Base-by-base conservation (phyloP, 2,329 filamentous ascomycete genomes). In the Pezicula radicicola region DNA sequence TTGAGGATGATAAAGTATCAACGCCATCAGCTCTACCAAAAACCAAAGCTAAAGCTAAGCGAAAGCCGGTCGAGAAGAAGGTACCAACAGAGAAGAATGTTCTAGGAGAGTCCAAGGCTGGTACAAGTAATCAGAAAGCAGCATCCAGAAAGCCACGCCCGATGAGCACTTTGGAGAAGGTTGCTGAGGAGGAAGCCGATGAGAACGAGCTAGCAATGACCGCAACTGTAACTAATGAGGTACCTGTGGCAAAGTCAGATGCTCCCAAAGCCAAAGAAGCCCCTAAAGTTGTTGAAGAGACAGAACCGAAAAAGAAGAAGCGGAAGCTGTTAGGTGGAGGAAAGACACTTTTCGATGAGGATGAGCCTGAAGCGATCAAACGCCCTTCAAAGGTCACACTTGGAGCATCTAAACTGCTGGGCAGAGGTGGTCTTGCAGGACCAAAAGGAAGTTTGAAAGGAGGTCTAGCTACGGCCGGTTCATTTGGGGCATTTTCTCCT, bases 261-360 rank as follows among this genome's bases (percentile, higher is more conserved):
- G 21, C 9, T 18, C 53, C 15, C 40, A 33, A 44, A 43, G 40
- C 50, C 3, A 63, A 62, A 42, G n/a, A 51, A 12, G 50, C 57
- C 44, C 12, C 43, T 9, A 60, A 58, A 5, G 52, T 46, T 3
- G 41, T 51, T 5, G 61, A 63, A 37, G 55, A 75, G 64, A 56
- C 63, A 58, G 59, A 72, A 64, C 66, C 70, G 61, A 66, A 66
- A 63, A 85, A 82, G 66, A 90, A 87, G 76, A 91, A 87, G 74
- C 82, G 87, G 56, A 92, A 90, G 69, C 71, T 90, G 5, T 75
- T 89, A 1, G 83, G 85, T 4, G 73, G 71, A 19, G 76, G 78
- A 19, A 81, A 79, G 60, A 88, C 83, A 3, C 66, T 94, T 6
- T 90, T 93, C 60, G 85, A 88, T 53, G 85, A 87, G 8, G 85